Conservation (phyloP, 2,329 filamentous ascomycete species). For the Aspergillus unguis region DNA sequence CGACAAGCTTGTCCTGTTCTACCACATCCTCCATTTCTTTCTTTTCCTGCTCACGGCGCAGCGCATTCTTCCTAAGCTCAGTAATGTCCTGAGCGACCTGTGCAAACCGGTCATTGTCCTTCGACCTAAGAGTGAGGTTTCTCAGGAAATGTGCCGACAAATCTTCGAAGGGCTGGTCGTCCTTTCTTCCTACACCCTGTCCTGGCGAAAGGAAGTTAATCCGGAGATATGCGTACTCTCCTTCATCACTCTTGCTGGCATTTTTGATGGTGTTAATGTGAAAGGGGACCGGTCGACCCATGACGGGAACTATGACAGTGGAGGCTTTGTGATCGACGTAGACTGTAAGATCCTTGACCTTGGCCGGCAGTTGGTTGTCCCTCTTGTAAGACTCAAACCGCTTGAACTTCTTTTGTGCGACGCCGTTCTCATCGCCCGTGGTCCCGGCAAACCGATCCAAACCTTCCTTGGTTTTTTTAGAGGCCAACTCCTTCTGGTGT, state of each 20-base stretch:
- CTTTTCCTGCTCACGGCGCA: slow-evolving; percentile 95
- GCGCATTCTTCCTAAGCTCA: slow-evolving; percentile 88
- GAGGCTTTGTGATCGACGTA: slow-evolving; percentile 86
- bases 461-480: slow-evolving; percentile 87
- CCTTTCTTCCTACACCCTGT: slow-evolving; percentile 93
- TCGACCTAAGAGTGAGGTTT: slow-evolving; percentile 90
- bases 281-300: slow-evolving; percentile 95
- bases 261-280: slow-evolving; percentile 99
- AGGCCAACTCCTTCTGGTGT: slow-evolving; percentile 85
- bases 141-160: slow-evolving; percentile 92
- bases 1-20: slow-evolving; percentile 94
- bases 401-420: slow-evolving; percentile 97
- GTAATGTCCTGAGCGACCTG: slow-evolving; percentile 91
- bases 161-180: slow-evolving; percentile 97
- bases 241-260: slow-evolving; percentile 94
- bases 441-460: slow-evolving; percentile 81
- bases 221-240: slow-evolving; percentile 86
- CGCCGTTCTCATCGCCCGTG: slow-evolving; percentile 78
- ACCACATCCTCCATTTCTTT: slow-evolving; percentile 99
- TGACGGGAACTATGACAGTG: slow-evolving; percentile 90
- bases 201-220: slow-evolving; percentile 98
- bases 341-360: slow-evolving; percentile 80
- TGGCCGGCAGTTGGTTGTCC: slow-evolving; percentile 84
- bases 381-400: slow-evolving; percentile 98
- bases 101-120: slow-evolving; percentile 81